Evolutionary conservation across 2,329 filamentous ascomycete genomes (phyloP), one percentile per base, ranked within the genome.

Genomic region (Hypoxylon sp.): DNA sequence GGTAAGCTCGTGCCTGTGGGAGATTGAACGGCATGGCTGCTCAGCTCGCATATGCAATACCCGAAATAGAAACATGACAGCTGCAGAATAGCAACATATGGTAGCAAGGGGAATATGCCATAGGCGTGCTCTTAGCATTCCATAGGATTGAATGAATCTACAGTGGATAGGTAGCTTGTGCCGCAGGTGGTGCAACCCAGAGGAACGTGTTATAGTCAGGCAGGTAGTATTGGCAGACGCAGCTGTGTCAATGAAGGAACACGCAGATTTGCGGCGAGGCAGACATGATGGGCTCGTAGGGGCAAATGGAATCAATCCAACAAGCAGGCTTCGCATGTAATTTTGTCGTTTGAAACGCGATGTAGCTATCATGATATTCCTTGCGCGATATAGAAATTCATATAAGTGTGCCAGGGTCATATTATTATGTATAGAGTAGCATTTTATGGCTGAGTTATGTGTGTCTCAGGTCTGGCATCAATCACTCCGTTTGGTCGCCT

Each of bases 41-140:
- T 62, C 55, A 65, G 68, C 61, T 65, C 36, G 58, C 58, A 48
- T 56, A 65, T 58, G 58, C 51, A 64, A 56, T 50, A n/a, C 55
- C 60, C 48, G 51, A 70, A 70, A 70, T 70, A 70, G 68, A 68
- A 70, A 68, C 65, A 68, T 3, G 48, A 60, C 49, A 60, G 52
- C 60, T 70, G 68, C 60, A 60, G 28, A 60, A 25, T 62, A 43
- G 46, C 41, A 57, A 46, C 30, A 60, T 41, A 49, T 30, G 62
- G 50, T 53, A 63, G 34, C 32, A 55, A 65, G 36, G 49, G 60
- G 34, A 38, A 63, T 50, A 63, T 67, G 60, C 25, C 51, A 17
- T 21, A 56, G 48, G 52, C 17, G 51, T 63, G 55, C 21, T 51
- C 46, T 55, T 55, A 53, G 23, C 34, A 53, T 30, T 30, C 25